Evolutionary conservation across 768 basidiomycete species (phyloP).

Genomic region (Suillus subluteus): DNA sequence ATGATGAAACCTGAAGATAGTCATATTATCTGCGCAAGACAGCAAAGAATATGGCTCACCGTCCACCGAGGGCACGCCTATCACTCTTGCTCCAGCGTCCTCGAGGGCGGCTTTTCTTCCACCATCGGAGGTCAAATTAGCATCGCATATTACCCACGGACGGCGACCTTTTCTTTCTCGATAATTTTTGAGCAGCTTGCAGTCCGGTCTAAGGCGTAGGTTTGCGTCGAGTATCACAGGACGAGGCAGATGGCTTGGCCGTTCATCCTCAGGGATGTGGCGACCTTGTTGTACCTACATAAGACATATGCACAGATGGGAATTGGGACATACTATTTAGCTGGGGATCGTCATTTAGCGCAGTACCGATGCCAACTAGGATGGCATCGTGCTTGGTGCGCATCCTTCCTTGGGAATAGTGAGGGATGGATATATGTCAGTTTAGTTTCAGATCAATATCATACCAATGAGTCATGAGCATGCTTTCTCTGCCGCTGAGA

Average conservation of each 20-base stretch:
- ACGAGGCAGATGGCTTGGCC: conserved; percentile 58
- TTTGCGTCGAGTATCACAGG: conserved; percentile 84
- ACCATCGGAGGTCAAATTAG: conserved; percentile 16
- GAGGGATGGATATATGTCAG: conserved; percentile 5
- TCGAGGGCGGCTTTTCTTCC: conserved; percentile 50
- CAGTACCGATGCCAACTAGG: conserved; percentile 87
- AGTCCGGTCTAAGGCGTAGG: conserved; percentile 66
- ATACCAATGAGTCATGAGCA: conserved; percentile 94
- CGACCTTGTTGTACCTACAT: conserved; percentile 46
- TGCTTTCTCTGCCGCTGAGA: conserved; percentile 84
- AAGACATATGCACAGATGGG: conserved; percentile 7
- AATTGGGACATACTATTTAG: conserved; percentile 69
- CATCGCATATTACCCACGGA: conserved; percentile 72
- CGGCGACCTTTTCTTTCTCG: conserved; percentile 58
- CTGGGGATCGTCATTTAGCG: conserved; percentile 90
- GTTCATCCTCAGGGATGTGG: conserved; percentile 48
- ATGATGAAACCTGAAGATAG: conserved; percentile 41
- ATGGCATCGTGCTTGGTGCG: conserved; percentile 92
- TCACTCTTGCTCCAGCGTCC: conserved; percentile 66
- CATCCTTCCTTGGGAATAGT: conserved; percentile 58
- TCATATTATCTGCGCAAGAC: conserved; percentile 13
- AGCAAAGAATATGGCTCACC: conserved; percentile 31
- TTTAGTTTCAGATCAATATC: conserved; percentile 20
- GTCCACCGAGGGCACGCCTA: conserved; percentile 49
- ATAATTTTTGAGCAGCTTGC: conserved; percentile 74